Evolutionary conservation across 768 basidiomycete species (phyloP), one percentile per base, ranked within the genome.

Genomic region (Dendrothele bispora): DNA sequence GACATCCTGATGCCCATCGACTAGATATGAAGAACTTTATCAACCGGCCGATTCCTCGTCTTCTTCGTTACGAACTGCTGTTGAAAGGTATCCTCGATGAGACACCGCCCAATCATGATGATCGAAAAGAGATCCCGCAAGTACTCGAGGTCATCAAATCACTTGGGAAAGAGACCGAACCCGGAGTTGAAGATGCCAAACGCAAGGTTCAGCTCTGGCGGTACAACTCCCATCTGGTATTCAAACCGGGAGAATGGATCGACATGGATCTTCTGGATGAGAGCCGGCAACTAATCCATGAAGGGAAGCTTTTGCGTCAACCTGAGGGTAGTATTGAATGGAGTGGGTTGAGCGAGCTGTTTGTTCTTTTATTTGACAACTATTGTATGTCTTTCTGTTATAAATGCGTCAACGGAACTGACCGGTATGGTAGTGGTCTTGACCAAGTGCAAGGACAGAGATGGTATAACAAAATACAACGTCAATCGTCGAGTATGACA

Each of bases 21-120:
- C 74, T 91, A 17, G 93, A 94, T 61, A 88, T 99, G 82, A 93
- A 95, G 62, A 86, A 78, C 56, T 99, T 98, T 68, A 88, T 95
- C 60, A 85, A 91, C 57, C 84, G 93, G 29, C 92, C 95, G 2
- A 94, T 95, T 54, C 90, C 91, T 50, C 84, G 95, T 36, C 69
- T 95, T 28, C 72, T 94, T 34, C 88, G 95, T 39, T 98, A 98
- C 62, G 86, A 90, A 53, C 74, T 98, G 1, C 74, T 98, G 15
- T 68, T 98, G 51, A 87, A 86, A 53, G 76, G 79, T 24, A 88
- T 37, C 15, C 68, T 86, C 52, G 87, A 93, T 17, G 84, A 86
- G 54, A 83, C 91, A 0, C 79, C 83, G 0, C 66, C 74, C 7
- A 81, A 77, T 2, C 87, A 95, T 56, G 86, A 89, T n/a, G 94